Conservation (phyloP, 2,329 filamentous ascomycete species). For the Paraphaeosphaeria minitans region DNA sequence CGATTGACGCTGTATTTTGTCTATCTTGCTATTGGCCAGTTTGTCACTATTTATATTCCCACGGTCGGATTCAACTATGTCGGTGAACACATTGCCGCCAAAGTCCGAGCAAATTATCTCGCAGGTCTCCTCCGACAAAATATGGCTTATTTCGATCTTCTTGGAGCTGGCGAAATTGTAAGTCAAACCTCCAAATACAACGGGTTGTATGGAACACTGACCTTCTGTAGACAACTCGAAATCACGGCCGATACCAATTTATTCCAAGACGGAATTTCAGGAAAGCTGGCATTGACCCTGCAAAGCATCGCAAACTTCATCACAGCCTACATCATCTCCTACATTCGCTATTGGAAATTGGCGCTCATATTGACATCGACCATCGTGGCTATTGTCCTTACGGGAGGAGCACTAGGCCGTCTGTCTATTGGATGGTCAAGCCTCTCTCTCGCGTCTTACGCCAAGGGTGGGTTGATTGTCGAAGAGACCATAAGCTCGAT, state of each 20-base stretch:
- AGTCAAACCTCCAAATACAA: not conserved
- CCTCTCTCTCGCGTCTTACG: not conserved
- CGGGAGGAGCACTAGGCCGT: not conserved
- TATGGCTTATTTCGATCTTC: slow-evolving; percentile 52
- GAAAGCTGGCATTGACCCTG: slow-evolving; percentile 17
- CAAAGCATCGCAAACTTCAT: slow-evolving; percentile 59
- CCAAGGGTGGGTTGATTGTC: not conserved
- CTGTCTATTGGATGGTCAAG: not conserved
- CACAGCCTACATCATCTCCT: slow-evolving; percentile 86
- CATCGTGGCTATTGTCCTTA: slow-evolving; percentile 34
- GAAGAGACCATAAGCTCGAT: not conserved
- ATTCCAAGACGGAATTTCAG: slow-evolving; percentile 79
- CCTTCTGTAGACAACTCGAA: slow-evolving; percentile 62
- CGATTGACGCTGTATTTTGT: slow-evolving; percentile 29
- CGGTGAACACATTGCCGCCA: slow-evolving; percentile 49
- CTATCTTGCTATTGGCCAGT: slow-evolving; percentile 22
- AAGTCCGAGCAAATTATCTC: slow-evolving; percentile 63
- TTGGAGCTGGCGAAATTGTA: slow-evolving; percentile 63
- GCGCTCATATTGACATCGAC: slow-evolving; percentile 79
- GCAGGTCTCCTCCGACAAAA: slow-evolving; percentile 61
- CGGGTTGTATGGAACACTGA: not conserved
- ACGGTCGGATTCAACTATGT: slow-evolving; percentile 82
- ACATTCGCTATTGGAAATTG: slow-evolving; percentile 86
- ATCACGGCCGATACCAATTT: slow-evolving; percentile 92
- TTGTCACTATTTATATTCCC: slow-evolving; percentile 71